phyloP scores from a whole-genome alignment of 1,284 basidiomycete species.

The Fomitopsis pinicola region DNA sequence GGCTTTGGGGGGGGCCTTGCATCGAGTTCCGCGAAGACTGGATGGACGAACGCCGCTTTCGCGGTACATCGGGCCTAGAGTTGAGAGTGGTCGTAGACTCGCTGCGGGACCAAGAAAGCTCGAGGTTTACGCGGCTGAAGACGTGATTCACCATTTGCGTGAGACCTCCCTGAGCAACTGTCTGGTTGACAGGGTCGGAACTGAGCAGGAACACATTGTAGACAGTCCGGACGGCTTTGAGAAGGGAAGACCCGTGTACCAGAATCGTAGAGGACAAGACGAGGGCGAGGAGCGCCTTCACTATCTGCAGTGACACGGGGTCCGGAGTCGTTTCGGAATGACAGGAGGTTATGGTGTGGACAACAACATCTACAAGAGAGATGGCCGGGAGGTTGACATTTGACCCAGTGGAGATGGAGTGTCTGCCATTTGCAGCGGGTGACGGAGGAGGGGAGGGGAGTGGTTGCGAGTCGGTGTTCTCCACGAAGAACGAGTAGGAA shows the following conservation, averaged over 20 bases:
- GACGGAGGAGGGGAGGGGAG: slow-evolving; percentile 69
- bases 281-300: slow-evolving; percentile 87
- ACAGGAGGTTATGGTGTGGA: slow-evolving; percentile 90
- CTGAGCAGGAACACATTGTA: slow-evolving; percentile 95
- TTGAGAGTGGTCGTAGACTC: slow-evolving; percentile 23
- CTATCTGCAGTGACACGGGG: slow-evolving; percentile 89
- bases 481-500: slow-evolving; percentile 91
- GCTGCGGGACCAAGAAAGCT: slow-evolving; percentile 16
- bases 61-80: slow-evolving; percentile 14
- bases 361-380: slow-evolving; percentile 85
- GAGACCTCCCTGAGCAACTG: slow-evolving; percentile 93
- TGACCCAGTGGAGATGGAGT: slow-evolving; percentile 40
- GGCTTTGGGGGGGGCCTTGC: slow-evolving; percentile 6
- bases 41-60: slow-evolving; percentile 19
- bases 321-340: slow-evolving; percentile 87
- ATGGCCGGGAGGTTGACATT: slow-evolving; percentile 52
- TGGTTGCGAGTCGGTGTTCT: slow-evolving; percentile 41
- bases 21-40: slow-evolving; percentile 27
- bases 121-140: slow-evolving; percentile 70
- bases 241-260: slow-evolving; percentile 89
- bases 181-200: slow-evolving; percentile 87
- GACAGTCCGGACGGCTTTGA: slow-evolving; percentile 94
- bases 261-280: slow-evolving; percentile 83
- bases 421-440: slow-evolving; percentile 46
- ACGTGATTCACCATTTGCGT: slow-evolving; percentile 98